Base-by-base conservation (phyloP, 2,329 filamentous ascomycete species). In the Cadophora luteo-olivacea region DNA sequence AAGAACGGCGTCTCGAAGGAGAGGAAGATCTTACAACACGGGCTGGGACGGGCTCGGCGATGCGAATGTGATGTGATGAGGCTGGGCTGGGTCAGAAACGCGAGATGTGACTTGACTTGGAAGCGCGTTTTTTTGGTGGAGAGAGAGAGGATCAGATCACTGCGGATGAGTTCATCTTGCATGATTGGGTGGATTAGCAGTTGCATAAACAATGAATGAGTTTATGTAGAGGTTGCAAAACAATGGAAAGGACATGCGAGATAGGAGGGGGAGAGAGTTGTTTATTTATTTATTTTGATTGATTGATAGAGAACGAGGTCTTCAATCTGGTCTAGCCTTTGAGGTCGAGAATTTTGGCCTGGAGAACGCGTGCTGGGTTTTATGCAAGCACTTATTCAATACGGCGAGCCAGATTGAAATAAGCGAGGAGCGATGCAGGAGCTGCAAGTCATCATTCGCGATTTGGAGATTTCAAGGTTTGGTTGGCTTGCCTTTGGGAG, bases 211-310 rank as follows among this genome's bases (percentile, higher is more conserved):
- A 38, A 41, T 49, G n/a, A 49, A n/a, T 19, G 9, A 8, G 45
- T n/a, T 12, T 8, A 22, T 49, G 45, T 22, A 49, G 52, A 55
- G 52, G 52, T 55, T 55, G 52, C 52, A 55, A 55, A 55, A 55
- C 29, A 55, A 55, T 55, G 11, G 24, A 19, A 55, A n/a, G 29
- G 3, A 19, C 7, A 7, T 29, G 24, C 1, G 51, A 32, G 41
- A 16, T 16, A 7, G 29, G 25, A n/a, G 52, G 16, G 52, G 29
- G 29, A 12, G 29, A n/a, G 29, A 38, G 52, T 33, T 55, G 52
- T 55, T 55, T 55, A 55, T 33, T 54, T 54, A 54, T 54, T 55
- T 55, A 55, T 55, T 55, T 55, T 55, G 29, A 55, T 55, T 55
- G 29, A 55, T 33, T 29, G 14, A n/a, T 33, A 14, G 25, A 55